These are phyloP conservation scores for Solanum virginianum DNA, from an alignment of 257 asterid genomes.

Conservation along the genomic window DNA sequence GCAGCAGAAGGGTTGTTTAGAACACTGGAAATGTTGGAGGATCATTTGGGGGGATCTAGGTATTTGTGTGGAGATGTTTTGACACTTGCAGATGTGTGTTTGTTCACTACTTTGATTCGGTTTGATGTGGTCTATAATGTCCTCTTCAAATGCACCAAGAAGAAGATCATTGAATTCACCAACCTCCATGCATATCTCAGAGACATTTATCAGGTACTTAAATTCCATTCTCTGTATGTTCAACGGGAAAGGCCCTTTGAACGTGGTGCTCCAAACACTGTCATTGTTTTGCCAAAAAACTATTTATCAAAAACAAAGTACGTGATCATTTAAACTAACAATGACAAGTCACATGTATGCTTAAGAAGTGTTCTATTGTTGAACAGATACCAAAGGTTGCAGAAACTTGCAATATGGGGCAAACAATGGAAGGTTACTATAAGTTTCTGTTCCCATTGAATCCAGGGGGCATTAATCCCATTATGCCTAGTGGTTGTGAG, in stretches of 20 bases:
- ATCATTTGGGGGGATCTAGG: slow-evolving; percentile 48
- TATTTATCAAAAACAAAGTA: background rate
- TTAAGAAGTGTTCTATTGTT: background rate
- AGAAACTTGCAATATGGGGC: slow-evolving; percentile 68
- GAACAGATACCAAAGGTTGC: slow-evolving; percentile 88
- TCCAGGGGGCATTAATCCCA: slow-evolving; percentile 67
- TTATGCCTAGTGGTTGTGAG: slow-evolving; percentile 44
- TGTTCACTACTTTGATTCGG: slow-evolving; percentile 83
- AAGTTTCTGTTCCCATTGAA: slow-evolving; percentile 76
- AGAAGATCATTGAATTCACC: slow-evolving; percentile 66
- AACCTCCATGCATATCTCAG: slow-evolving; percentile 65
- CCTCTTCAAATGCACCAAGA: slow-evolving; percentile 90
- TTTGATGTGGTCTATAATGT: slow-evolving; percentile 80
- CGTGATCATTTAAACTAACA: background rate
- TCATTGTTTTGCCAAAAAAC: background rate
- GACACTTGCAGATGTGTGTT: slow-evolving; percentile 83
- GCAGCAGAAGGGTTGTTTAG: slow-evolving; percentile 56
- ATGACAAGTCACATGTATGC: background rate
- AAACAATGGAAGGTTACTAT: slow-evolving; percentile 84
- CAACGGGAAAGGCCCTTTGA: background rate
- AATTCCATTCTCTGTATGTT: background rate
- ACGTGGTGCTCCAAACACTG: background rate
- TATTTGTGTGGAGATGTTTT: slow-evolving; percentile 68
- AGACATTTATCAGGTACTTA: slow-evolving; percentile 80
- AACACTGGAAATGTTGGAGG: slow-evolving; percentile 54